phyloP scores from a whole-genome alignment of 2,329 filamentous ascomycete species.

The Ilyonectria robusta region DNA sequence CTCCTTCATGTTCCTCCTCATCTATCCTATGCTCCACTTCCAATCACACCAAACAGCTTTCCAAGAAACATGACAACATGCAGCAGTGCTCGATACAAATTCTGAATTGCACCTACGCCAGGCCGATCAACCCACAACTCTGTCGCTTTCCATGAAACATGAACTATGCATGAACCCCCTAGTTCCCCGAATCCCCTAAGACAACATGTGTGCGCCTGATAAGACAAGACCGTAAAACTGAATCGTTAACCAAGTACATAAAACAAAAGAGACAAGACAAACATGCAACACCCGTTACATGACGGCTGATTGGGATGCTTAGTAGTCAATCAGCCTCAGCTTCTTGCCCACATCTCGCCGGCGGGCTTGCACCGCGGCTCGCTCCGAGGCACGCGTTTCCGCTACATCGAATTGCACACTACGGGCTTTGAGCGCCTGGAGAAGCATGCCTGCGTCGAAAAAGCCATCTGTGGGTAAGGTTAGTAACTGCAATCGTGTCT shows the following conservation, averaged over 20 bases:
- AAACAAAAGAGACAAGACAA: not conserved
- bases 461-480: conserved; percentile 81
- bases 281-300: conserved; percentile 13
- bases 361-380: conserved; percentile 70
- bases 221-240: conserved; percentile 11
- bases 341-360: conserved; percentile 82
- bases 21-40: not conserved
- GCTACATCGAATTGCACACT: conserved; percentile 66
- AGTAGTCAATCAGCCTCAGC: conserved; percentile 79
- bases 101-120: conserved; percentile 12
- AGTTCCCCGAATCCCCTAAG: not conserved
- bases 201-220: conserved; percentile 12
- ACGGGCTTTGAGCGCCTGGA: conserved; percentile 86
- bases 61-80: not conserved
- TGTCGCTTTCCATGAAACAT: conserved; percentile 23
- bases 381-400: conserved; percentile 69
- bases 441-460: conserved; percentile 96
- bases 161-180: conserved; percentile 8
- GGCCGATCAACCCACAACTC: conserved; percentile 1
- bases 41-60: not conserved
- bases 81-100: not conserved
- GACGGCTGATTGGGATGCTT: conserved; percentile 38
- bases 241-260: conserved; percentile 8
- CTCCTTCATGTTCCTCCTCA: not conserved
- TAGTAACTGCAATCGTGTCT: conserved; percentile 41